These are phyloP conservation scores for Lumnitzera littorea DNA, from an alignment of 345 rosid species.

Conservation along the genomic window DNA sequence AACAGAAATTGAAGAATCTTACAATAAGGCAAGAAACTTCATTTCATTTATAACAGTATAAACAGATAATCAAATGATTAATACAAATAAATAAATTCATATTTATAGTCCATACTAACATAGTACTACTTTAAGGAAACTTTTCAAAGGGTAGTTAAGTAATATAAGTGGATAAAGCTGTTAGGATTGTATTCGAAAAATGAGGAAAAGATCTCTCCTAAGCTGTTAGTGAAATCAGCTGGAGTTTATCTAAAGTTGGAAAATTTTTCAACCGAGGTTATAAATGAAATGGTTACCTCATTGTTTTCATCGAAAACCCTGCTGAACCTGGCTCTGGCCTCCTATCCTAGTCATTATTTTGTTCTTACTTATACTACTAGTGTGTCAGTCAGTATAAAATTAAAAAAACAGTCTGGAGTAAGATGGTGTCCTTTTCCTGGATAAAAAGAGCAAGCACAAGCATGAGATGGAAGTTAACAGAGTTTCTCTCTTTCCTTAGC, in stretches of 20 bases:
- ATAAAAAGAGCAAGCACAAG: not conserved
- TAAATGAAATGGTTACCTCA: no score
- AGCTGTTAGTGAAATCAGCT: not conserved
- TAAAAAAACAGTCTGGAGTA: constrained; percentile 7
- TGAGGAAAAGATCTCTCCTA: constrained; percentile 7
- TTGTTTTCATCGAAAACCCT: no score
- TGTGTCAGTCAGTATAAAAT: not conserved
- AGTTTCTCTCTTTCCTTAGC: not conserved
- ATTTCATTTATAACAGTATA: no score
- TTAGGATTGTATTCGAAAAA: constrained; percentile 14
- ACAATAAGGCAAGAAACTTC: no score
- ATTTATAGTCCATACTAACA: no score
- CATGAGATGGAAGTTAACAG: constrained; percentile 5
- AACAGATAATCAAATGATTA: no score
- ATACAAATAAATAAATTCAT: no score
- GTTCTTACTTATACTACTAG: not conserved
- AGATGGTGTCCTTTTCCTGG: constrained; percentile 9
- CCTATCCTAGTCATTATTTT: not conserved
- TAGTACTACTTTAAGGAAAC: no score
- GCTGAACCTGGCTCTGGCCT: no score
- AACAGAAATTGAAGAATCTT: no score
- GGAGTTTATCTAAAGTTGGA: not conserved
- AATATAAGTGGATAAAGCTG: not conserved
- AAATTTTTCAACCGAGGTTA: not conserved
- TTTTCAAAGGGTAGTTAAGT: no score